Evolutionary conservation across 306 rosid species (phyloP).

Genomic region (Prunus armeniaca): DNA sequence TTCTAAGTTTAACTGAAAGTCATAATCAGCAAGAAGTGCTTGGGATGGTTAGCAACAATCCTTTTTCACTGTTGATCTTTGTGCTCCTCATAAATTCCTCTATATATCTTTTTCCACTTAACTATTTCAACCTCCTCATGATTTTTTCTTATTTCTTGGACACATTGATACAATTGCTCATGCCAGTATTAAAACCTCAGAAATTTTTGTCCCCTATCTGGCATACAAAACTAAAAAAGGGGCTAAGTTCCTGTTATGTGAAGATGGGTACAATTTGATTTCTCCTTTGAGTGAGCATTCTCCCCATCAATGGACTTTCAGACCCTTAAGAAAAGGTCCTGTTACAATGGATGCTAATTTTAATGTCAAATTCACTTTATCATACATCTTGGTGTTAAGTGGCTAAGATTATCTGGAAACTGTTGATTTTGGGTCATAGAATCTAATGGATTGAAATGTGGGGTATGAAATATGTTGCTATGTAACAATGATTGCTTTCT

Average conservation of each 20-base stretch:
- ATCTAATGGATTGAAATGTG: not conserved
- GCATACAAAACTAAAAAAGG: not conserved
- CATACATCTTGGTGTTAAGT: not conserved
- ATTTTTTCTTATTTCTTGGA: not conserved
- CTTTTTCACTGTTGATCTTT: not conserved
- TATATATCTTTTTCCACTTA: not conserved
- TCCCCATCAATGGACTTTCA: not conserved
- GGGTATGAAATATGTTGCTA: not conserved
- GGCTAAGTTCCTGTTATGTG: not conserved
- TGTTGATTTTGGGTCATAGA: not conserved
- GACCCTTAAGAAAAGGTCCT: not conserved
- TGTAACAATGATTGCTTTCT: not conserved
- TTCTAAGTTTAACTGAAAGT: not conserved
- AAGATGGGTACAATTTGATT: not conserved
- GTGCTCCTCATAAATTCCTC: not conserved
- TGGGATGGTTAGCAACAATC: not conserved
- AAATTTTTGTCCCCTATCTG: not conserved
- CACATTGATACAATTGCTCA: not conserved
- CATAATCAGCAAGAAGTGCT: not conserved
- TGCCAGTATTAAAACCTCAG: not conserved
- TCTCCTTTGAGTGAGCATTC: not conserved
- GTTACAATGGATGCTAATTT: not conserved
- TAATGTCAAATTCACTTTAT: not conserved
- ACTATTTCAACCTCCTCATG: not conserved
- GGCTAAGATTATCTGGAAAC: conserved; percentile 1